Evolutionary conservation across 2,329 filamentous ascomycete species (phyloP).

Genomic region (Atkinsonella hypoxylon): DNA sequence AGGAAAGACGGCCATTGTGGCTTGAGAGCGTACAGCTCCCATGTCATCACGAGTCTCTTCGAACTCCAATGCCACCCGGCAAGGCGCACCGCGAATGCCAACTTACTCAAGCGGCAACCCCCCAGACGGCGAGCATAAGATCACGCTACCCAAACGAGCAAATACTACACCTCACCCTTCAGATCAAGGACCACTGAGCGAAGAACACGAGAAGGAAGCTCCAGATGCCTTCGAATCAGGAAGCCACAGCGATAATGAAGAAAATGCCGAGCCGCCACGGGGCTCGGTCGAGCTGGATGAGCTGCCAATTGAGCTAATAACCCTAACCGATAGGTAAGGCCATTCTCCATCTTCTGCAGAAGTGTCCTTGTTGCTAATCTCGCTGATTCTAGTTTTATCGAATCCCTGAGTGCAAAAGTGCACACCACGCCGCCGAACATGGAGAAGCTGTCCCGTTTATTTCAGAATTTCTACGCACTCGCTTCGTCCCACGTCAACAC

Average conservation of each 20-base stretch:
- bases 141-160: conserved; percentile 29
- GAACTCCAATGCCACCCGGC: conserved; percentile 19
- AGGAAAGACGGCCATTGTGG: conserved; percentile 7
- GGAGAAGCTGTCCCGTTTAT: conserved; percentile 71
- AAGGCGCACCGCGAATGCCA: conserved; percentile 17
- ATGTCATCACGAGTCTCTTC: conserved; percentile 23
- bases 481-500: conserved; percentile 75
- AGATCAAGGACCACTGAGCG: conserved; percentile 12
- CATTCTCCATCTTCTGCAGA: not conserved
- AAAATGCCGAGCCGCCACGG: conserved; percentile 33
- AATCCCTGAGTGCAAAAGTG: conserved; percentile 77
- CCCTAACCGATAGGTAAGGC: conserved; percentile 69
- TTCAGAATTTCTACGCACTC: conserved; percentile 85
- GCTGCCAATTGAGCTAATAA: conserved; percentile 86
- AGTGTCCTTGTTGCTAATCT: not conserved
- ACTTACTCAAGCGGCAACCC: conserved; percentile 17
- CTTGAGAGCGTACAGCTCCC: conserved; percentile 14
- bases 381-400: conserved; percentile 58
- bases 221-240: conserved; percentile 39
- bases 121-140: conserved; percentile 19
- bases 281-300: conserved; percentile 68
- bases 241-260: conserved; percentile 29
- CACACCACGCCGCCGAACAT: conserved; percentile 74
- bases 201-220: conserved; percentile 18
- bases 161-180: conserved; percentile 32